Evolutionary conservation across 768 basidiomycete genomes (phyloP).

Genomic region (Lactifluus piperatus): DNA sequence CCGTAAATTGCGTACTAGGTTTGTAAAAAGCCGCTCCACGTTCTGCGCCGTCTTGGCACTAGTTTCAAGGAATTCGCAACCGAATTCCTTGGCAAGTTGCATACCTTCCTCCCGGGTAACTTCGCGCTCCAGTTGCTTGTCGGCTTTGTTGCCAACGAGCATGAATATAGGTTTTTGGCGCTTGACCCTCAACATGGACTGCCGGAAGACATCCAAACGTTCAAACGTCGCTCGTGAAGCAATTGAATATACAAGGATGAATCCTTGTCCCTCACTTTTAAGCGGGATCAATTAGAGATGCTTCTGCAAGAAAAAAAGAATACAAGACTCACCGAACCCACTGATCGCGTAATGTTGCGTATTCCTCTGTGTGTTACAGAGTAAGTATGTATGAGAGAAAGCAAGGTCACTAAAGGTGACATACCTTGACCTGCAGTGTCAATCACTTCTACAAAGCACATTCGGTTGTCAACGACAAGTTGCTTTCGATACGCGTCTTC

Average conservation of each 20-base stretch:
- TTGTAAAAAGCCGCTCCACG: slow-evolving; percentile 85
- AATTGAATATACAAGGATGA: slow-evolving; percentile 94
- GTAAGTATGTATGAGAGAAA: slow-evolving; percentile 19
- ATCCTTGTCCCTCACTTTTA: slow-evolving; percentile 90
- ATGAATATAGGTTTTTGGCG: slow-evolving; percentile 80
- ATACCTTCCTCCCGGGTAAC: slow-evolving; percentile 87
- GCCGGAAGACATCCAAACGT: slow-evolving; percentile 81
- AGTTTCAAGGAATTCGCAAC: slow-evolving; percentile 93
- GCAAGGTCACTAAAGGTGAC: slow-evolving; percentile 23
- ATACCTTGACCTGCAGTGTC: slow-evolving; percentile 96
- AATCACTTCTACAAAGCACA: slow-evolving; percentile 94
- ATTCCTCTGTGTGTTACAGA: slow-evolving; percentile 69
- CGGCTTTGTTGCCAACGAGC: slow-evolving; percentile 94
- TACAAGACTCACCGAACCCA: slow-evolving; percentile 78
- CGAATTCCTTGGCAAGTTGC: slow-evolving; percentile 70
- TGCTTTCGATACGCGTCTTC: slow-evolving; percentile 97
- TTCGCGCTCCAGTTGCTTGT: slow-evolving; percentile 85
- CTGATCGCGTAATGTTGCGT: slow-evolving; percentile 92
- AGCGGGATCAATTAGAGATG: slow-evolving; percentile 12
- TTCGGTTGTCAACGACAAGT: slow-evolving; percentile 86
- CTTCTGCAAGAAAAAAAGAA: slow-evolving; percentile 9
- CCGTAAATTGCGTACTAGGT: slow-evolving; percentile 76
- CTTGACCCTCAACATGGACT: slow-evolving; percentile 85
- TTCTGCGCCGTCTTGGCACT: slow-evolving; percentile 94
- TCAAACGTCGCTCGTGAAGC: slow-evolving; percentile 90